Evolutionary conservation across 768 basidiomycete species (phyloP).

Genomic region (Rhodotorula diobovata): DNA sequence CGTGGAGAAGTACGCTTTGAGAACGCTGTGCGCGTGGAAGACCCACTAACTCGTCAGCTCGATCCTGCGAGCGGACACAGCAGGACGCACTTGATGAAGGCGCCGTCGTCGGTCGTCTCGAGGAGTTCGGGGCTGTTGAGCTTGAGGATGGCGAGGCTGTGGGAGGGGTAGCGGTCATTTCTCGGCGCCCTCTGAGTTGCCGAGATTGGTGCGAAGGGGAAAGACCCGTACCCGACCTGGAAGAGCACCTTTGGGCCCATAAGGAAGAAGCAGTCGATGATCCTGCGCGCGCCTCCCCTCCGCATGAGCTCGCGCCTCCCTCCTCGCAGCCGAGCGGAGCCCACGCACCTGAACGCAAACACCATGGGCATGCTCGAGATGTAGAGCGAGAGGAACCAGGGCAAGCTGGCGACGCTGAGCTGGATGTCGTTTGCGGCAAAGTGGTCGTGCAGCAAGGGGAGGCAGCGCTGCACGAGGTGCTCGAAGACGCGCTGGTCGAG

Average conservation of each 20-base stretch:
- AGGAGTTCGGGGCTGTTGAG: constrained; percentile 91
- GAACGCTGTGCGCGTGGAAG: constrained; percentile 57
- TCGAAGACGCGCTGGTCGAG: constrained; percentile 99
- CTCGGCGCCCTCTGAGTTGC: constrained; percentile 5
- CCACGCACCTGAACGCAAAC: constrained; percentile 72
- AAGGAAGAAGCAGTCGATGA: constrained; percentile 57
- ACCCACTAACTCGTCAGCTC: background rate
- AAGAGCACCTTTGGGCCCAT: constrained; percentile 99
- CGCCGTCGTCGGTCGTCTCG: constrained; percentile 91
- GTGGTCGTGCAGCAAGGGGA: constrained; percentile 69
- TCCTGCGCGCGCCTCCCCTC: background rate
- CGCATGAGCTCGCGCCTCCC: background rate
- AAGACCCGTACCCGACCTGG: constrained; percentile 78
- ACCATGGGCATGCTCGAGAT: constrained; percentile 62
- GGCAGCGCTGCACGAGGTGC: constrained; percentile 76
- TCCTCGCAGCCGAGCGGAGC: background rate
- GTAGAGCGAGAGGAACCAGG: constrained; percentile 95
- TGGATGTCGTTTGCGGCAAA: constrained; percentile 89
- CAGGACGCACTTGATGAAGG: constrained; percentile 74
- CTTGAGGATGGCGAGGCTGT: constrained; percentile 76
- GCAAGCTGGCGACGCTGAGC: constrained; percentile 89
- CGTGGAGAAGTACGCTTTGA: constrained; percentile 91
- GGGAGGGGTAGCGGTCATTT: background rate
- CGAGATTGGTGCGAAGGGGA: background rate
- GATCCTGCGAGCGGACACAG: background rate